Evolutionary conservation across 2,329 filamentous ascomycete genomes (phyloP), one percentile per base, ranked within the genome.

Genomic region (Penicillium sp.): DNA sequence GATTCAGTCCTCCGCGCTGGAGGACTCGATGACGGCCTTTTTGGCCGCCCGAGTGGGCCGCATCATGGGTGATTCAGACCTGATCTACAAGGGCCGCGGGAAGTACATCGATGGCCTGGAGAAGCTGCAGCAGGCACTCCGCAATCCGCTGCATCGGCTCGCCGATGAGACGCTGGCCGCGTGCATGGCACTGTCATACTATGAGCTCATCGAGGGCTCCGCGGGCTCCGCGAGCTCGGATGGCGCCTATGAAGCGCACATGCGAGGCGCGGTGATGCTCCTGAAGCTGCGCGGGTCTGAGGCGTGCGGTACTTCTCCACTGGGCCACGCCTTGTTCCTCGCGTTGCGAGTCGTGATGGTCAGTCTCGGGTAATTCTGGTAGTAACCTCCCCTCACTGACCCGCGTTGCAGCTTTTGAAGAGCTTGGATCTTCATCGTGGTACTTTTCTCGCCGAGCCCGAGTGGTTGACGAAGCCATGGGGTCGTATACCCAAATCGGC

Each of bases 401-500:
- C n/a, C n/a, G n/a, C n/a, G n/a, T n/a, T n/a, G n/a, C 7, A 20
- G 33, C 18, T 36, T 28, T 25, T 36, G 2, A 14, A 9, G 19
- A 28, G 33, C 15, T 36, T 36, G 7, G 15, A 19, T 10, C 11
- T n/a, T 36, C 33, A 25, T 14, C 15, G n/a, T 17, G 15, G 21
- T 11, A 27, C 33, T 9, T 36, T 36, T 18, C 10, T 36, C 4
- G 26, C 33, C 3, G 10, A 36, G 14, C 23, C 33, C 5, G 33
- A 36, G 14, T 36, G 33, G 33, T n/a, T 36, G 21, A 25, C 26
- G 16, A 36, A 27, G 15, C 33, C 33, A 4, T 36, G 33, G 33
- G 1, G 11, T 16, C 13, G 11, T 7, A 36, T 28, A 19, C 15
- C 23, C 14, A 36, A 36, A 25, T 20, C 23, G 4, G 21, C 23